Conservation (phyloP, 176 grass and related monocot species). For the Oryza punctata region DNA sequence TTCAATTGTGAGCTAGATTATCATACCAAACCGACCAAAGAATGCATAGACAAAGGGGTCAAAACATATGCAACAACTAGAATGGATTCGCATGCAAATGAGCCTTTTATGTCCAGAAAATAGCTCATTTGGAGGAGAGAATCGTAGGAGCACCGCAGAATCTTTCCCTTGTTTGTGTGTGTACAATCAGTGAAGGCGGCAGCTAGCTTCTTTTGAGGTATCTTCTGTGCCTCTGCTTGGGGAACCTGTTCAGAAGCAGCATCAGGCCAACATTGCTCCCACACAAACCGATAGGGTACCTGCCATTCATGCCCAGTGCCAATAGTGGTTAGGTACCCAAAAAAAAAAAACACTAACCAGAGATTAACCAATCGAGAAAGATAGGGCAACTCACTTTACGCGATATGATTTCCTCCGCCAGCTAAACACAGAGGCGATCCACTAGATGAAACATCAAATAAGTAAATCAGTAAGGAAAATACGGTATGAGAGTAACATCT, state of each 20-base stretch:
- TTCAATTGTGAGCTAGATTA: constrained; percentile 7
- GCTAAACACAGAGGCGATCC: constrained; percentile 60
- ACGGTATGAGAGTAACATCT: background rate
- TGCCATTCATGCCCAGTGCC: constrained; percentile 28
- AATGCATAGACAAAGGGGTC: constrained; percentile 21
- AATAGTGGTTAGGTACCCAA: constrained; percentile 22
- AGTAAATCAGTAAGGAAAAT: constrained; percentile 17
- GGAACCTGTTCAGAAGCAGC: constrained; percentile 68
- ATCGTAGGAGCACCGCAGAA: background rate
- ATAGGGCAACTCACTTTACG: constrained; percentile 60
- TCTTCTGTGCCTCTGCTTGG: constrained; percentile 49
- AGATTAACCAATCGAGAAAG: background rate
- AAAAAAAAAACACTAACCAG: background rate
- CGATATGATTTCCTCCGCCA: constrained; percentile 60
- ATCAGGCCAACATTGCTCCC: constrained; percentile 70
- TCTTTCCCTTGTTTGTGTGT: background rate
- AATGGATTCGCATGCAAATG: constrained; percentile 8
- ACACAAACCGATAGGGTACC: constrained; percentile 70
- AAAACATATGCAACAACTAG: constrained; percentile 24
- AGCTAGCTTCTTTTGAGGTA: constrained; percentile 43
- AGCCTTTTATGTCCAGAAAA: constrained; percentile 37
- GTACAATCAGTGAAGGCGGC: background rate
- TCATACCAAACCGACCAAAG: constrained; percentile 30
- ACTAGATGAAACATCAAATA: constrained; percentile 49
- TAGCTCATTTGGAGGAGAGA: constrained; percentile 6